These are phyloP conservation scores for Podospora pseudoanserina DNA, from an alignment of 495 filamentous ascomycete genomes.

Conservation along the genomic window DNA sequence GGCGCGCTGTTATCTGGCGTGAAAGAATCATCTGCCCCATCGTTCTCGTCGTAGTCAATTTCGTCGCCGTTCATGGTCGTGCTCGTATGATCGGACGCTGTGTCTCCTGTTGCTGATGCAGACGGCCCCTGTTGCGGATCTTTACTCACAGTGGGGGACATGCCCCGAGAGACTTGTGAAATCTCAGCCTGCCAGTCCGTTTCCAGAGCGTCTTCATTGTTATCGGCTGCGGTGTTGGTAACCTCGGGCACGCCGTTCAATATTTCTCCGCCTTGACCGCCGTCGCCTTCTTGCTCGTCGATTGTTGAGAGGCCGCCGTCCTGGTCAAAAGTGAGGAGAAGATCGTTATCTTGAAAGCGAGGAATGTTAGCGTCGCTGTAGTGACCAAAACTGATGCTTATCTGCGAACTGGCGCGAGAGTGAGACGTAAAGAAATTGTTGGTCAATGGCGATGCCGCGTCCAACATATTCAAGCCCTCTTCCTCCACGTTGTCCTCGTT, in stretches of 20 bases:
- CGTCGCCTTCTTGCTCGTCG: constrained; percentile 13
- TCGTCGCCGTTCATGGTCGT: constrained; percentile 47
- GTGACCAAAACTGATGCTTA: constrained; percentile 17
- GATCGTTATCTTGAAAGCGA: constrained; percentile 23
- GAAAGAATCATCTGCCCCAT: constrained; percentile 21
- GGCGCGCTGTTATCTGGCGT: constrained; percentile 1
- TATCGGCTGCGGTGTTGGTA: background rate
- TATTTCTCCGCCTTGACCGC: constrained; percentile 10
- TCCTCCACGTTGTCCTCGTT: constrained; percentile 14
- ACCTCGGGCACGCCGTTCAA: background rate
- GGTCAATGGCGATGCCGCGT: background rate
- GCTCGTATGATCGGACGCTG: constrained; percentile 33
- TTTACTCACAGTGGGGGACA: constrained; percentile 17
- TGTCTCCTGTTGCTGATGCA: constrained; percentile 10
- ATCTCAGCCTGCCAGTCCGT: constrained; percentile 2
- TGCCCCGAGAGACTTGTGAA: constrained; percentile 5
- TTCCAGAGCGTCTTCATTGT: constrained; percentile 5
- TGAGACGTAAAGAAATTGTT: constrained; percentile 9
- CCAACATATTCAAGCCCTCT: constrained; percentile 4
- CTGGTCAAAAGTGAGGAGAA: constrained; percentile 16
- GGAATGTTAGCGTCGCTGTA: constrained; percentile 22
- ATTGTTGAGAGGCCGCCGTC: constrained; percentile 10
- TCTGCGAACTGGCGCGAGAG: constrained; percentile 16
- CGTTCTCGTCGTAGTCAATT: constrained; percentile 46
- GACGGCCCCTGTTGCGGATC: background rate